Conservation (phyloP, 352 stramenopile species). For the Lagenidium sp. region DNA sequence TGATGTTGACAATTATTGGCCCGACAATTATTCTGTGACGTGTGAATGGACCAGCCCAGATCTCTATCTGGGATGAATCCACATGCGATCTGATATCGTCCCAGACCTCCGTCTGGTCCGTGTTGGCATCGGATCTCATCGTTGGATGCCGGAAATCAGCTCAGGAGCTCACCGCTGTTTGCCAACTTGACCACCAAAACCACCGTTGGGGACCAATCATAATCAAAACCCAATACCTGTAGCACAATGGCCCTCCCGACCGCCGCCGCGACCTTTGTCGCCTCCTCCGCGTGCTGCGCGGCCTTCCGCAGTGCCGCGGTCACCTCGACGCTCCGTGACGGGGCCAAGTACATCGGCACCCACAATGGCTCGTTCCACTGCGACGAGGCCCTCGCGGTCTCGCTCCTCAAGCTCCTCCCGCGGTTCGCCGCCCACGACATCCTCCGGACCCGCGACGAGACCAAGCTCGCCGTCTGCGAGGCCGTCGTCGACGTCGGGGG, state of each 20-base stretch:
- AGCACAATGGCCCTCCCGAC: conserved; percentile 49
- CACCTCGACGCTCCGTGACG: conserved; percentile 27
- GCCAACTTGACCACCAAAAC: too few species aligned
- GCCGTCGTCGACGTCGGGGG: conserved; percentile 97
- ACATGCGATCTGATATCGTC: too few species aligned
- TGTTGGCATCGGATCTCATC: too few species aligned
- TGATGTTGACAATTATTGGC: too few species aligned
- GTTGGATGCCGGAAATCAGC: too few species aligned
- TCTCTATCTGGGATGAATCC: too few species aligned
- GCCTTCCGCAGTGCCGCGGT: conserved; percentile 49
- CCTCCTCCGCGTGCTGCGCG: conserved; percentile 43
- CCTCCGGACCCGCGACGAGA: conserved; percentile 84
- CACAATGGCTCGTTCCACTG: conserved; percentile 98
- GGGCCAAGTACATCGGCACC: conserved; percentile 91
- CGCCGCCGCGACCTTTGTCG: conserved; percentile 56
- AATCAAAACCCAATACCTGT: too few species aligned
- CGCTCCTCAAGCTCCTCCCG: conserved; percentile 93
- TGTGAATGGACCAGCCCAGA: too few species aligned
- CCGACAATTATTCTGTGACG: too few species aligned
- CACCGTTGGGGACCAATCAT: too few species aligned
- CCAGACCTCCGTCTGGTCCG: too few species aligned
- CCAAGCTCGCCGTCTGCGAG: conserved; percentile 88
- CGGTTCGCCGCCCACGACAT: conserved; percentile 80
- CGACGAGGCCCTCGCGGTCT: conserved; percentile 97
- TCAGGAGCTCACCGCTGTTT: too few species aligned